Percentiles rank a stretch among this genome's conserved stretches.
These are phyloP conservation scores for Tephrocybe rancida DNA, from an alignment of 768 basidiomycete species.

Conservation along the genomic window DNA sequence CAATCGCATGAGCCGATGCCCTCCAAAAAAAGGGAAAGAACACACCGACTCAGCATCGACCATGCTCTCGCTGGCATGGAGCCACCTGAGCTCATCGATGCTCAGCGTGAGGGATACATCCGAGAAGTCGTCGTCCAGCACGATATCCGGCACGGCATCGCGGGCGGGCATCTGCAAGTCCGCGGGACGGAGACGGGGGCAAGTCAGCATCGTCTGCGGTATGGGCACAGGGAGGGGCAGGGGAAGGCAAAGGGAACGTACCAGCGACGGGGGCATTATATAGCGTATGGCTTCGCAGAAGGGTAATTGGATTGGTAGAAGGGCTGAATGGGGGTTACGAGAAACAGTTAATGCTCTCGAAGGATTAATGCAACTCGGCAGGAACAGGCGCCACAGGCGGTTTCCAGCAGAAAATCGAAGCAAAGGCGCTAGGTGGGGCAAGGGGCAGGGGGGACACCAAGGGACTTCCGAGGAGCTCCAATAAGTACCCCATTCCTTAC, in stretches of 20 bases:
- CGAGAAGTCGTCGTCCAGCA: slow-evolving; percentile 25
- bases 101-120: slow-evolving; percentile 34
- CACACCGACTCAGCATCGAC: too few relatives aligned
- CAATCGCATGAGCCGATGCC: too few relatives aligned
- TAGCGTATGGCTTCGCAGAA: too few relatives aligned
- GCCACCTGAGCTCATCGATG: slow-evolving; percentile 52
- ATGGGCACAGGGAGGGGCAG: background rate
- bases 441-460: too few relatives aligned
- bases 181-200: background rate
- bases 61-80: slow-evolving; percentile 38
- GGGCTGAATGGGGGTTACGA: too few relatives aligned
- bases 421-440: slow-evolving; percentile 4
- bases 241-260: too few relatives aligned
- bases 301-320: too few relatives aligned
- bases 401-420: slow-evolving; percentile 13
- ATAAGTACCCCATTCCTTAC: slow-evolving; percentile 15
- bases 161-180: background rate
- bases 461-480: background rate
- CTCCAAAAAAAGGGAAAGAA: too few relatives aligned
- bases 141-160: background rate
- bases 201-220: background rate
- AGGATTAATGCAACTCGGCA: background rate
- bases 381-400: slow-evolving; percentile 8
- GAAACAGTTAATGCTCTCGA: background rate
- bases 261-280: too few relatives aligned